Conservation (phyloP, 768 basidiomycete species). For the Hortiboletus flavorubellus region DNA sequence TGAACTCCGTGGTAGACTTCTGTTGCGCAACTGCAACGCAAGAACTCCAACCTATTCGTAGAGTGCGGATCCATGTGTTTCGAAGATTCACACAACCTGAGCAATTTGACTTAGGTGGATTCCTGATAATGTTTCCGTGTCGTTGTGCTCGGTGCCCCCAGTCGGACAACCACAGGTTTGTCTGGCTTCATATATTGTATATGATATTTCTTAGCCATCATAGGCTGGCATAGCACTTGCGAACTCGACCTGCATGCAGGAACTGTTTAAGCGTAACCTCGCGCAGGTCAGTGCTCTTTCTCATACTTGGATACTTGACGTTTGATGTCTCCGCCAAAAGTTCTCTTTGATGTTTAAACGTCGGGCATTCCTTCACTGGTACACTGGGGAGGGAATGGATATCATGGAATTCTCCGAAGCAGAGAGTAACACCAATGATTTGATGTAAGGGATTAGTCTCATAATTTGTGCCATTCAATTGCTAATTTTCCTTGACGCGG, state of each 20-base stretch:
- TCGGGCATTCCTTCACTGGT: slow-evolving; percentile 87
- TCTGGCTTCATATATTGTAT: background rate
- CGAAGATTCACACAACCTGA: slow-evolving; percentile 1
- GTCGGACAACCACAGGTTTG: slow-evolving; percentile 70
- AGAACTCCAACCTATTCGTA: slow-evolving; percentile 72
- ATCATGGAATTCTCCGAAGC: slow-evolving; percentile 79
- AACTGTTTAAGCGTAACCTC: slow-evolving; percentile 74
- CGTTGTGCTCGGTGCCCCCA: slow-evolving; percentile 78
- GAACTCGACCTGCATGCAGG: slow-evolving; percentile 84
- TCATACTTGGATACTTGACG: background rate
- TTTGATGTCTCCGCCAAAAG: slow-evolving; percentile 34
- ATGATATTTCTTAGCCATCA: slow-evolving; percentile 9
- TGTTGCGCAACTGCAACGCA: slow-evolving; percentile 69
- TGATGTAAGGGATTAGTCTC: slow-evolving; percentile 58
- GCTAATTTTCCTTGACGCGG: slow-evolving; percentile 3
- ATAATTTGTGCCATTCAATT: background rate
- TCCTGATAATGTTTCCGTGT: slow-evolving; percentile 85
- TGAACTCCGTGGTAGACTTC: slow-evolving; percentile 46
- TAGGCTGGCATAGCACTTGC: slow-evolving; percentile 68
- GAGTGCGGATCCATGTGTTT: slow-evolving; percentile 48
- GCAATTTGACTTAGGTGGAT: slow-evolving; percentile 59
- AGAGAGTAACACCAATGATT: slow-evolving; percentile 75
- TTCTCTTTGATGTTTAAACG: slow-evolving; percentile 82
- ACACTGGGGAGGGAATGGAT: slow-evolving; percentile 91
- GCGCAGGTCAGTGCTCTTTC: slow-evolving; percentile 42